phyloP scores from a whole-genome alignment of 2,329 filamentous ascomycete species.

The Exophiala aquamarina region DNA sequence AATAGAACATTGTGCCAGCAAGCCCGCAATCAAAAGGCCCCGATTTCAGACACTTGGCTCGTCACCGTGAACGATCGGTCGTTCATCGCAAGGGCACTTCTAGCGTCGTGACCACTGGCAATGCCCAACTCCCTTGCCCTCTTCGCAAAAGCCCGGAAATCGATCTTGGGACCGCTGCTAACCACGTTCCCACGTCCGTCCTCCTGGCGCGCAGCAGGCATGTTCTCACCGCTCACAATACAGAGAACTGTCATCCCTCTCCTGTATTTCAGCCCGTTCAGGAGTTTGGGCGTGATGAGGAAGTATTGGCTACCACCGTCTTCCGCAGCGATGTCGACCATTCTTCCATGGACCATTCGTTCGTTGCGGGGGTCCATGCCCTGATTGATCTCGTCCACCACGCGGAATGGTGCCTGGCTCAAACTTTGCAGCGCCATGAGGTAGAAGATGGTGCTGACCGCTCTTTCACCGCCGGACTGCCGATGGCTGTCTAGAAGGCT shows the following conservation, averaged over 20 bases:
- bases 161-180: constrained; percentile 35
- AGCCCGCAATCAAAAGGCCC: too few species aligned
- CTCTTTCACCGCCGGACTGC: constrained; percentile 92
- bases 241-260: constrained; percentile 89
- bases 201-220: constrained; percentile 35
- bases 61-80: too few species aligned
- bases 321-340: constrained; percentile 95
- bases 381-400: constrained; percentile 99
- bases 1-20: too few species aligned
- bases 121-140: constrained; percentile 35
- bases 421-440: constrained; percentile 96
- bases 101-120: constrained; percentile 5
- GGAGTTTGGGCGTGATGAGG: constrained; percentile 93
- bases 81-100: too few species aligned
- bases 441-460: constrained; percentile 97
- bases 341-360: constrained; percentile 94
- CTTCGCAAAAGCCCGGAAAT: constrained; percentile 38
- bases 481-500: constrained; percentile 86
- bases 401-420: constrained; percentile 91
- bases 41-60: too few species aligned
- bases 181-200: constrained; percentile 17
- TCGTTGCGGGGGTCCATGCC: constrained; percentile 99
- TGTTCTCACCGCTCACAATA: constrained; percentile 81
- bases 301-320: constrained; percentile 71
- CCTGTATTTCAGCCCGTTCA: constrained; percentile 82